Evolutionary conservation across 331 rosid genomes (phyloP), one percentile per base, ranked within the genome.

Genomic region (Spiraea crenata): DNA sequence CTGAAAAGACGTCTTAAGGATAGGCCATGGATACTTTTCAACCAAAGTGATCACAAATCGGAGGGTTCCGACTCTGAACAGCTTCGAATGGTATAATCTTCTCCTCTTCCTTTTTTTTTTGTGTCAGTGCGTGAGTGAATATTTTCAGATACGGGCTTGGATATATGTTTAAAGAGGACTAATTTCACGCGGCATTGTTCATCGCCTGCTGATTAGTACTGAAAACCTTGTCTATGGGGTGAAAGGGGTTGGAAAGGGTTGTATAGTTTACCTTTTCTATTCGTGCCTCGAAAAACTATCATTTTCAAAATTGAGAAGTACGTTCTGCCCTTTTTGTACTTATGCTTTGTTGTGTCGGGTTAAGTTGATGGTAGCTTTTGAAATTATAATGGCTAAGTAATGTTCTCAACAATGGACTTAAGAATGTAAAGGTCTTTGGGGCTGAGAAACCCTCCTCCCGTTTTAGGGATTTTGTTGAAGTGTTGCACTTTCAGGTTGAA

Each of bases 11-110:
- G 54, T 54, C 54, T 68, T 80, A 75, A 37, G 42, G 69, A 25
- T 25, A 84, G 86, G 55, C 93, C 95, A 0, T 87, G 99, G 96
- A 82, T 91, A 78, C 57, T 83, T 68, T 74, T 38, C 9, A 77
- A 83, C 58, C 75, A 71, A 69, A 80, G 79, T 75, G 74, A 67
- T 62, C 48, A 54, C 67, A 78, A 68, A 54, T 68, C 72, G 14
- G 76, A 76, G 77, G 85, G 86, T 61, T 72, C 86, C 46, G 79
- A 73, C 72, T 48, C 52, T 7, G 65, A 75, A 76, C 85, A 70
- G 76, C 70, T 63, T 81, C 81, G 80, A 56, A 59, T 6, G 85
- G 97, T 77, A 34, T 67, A 63, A 40, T 78, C 25, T 66, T 61
- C 46, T 37, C 42, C 41, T 70, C 35, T 7, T 50, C 52, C 56